phyloP scores from a whole-genome alignment of 2,329 filamentous ascomycete species.

The Mariannaea sp. region DNA sequence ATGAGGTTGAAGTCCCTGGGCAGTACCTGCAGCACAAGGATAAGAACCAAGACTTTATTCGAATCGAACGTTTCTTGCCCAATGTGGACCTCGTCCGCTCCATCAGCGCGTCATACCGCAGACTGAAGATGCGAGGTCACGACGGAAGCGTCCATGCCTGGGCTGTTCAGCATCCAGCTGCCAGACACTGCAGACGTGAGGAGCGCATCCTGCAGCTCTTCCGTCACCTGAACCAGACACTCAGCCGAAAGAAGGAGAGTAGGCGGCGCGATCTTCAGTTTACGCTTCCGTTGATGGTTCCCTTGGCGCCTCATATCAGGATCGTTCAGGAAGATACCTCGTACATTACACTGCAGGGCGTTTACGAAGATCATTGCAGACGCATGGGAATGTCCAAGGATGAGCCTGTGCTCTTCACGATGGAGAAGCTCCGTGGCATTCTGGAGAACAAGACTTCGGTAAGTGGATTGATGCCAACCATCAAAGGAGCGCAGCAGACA shows the following conservation, averaged over 20 bases:
- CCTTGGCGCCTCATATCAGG: conserved; percentile 89
- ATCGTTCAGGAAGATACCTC: conserved; percentile 95
- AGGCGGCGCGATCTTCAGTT: conserved; percentile 93
- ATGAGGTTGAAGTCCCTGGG: conserved; percentile 96
- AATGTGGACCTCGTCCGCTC: conserved; percentile 91
- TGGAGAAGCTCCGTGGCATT: conserved; percentile 86
- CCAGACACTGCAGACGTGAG: conserved; percentile 88
- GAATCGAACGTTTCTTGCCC: conserved; percentile 95
- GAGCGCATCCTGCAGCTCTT: conserved; percentile 96
- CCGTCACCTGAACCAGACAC: conserved; percentile 92
- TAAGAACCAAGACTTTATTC: conserved; percentile 98
- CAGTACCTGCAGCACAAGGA: conserved; percentile 98
- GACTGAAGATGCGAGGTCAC: conserved; percentile 94
- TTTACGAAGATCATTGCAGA: conserved; percentile 96
- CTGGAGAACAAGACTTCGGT: conserved; percentile 68
- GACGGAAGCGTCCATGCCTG: conserved; percentile 98
- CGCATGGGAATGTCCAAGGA: conserved; percentile 89
- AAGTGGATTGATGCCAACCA: conserved; percentile 41
- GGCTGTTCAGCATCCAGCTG: conserved; percentile 93
- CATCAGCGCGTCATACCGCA: conserved; percentile 87
- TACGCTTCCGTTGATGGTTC: conserved; percentile 93
- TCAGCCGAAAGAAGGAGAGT: conserved; percentile 93
- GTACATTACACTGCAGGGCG: conserved; percentile 90
- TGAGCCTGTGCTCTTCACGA: conserved; percentile 90
- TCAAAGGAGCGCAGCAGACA: no score